Percentiles rank a stretch among this genome's conserved stretches.
Conservation (phyloP, 495 filamentous ascomycete species). For the Emericellopsis terricola region DNA sequence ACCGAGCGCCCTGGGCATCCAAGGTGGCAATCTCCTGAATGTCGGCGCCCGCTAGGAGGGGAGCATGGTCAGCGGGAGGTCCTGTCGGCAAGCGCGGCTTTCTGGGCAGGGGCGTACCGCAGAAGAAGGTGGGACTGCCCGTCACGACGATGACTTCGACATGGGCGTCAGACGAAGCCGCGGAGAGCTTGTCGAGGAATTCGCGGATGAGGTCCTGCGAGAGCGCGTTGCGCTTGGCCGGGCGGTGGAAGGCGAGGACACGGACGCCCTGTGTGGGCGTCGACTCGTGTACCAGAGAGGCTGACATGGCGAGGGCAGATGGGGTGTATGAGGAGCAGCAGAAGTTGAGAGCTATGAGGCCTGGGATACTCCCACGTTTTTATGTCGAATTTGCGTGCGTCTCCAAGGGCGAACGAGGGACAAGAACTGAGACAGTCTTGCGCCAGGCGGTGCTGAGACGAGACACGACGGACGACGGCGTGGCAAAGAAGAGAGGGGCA, state of each 20-base stretch:
- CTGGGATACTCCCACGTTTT: too few relatives aligned
- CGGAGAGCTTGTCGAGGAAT: constrained; percentile 8
- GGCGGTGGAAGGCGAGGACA: constrained; percentile 18
- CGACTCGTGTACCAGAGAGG: background rate
- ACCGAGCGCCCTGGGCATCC: constrained; percentile 11
- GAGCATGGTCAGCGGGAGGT: constrained; percentile 1
- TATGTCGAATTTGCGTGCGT: too few relatives aligned
- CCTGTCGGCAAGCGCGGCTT: too few relatives aligned
- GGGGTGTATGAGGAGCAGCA: too few relatives aligned
- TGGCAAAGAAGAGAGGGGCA: too few relatives aligned
- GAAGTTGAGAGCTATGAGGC: too few relatives aligned
- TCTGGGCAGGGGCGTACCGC: constrained; percentile 12
- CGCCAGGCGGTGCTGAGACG: too few relatives aligned
- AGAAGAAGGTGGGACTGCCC: constrained; percentile 15
- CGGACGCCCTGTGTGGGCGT: constrained; percentile 5
- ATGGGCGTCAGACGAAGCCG: constrained; percentile 8
- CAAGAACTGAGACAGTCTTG: too few relatives aligned
- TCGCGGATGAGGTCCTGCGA: constrained; percentile 13
- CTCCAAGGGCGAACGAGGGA: too few relatives aligned
- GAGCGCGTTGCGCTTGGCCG: constrained; percentile 20
- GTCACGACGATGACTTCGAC: constrained; percentile 18
- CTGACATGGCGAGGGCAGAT: too few relatives aligned
- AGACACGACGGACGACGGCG: too few relatives aligned
- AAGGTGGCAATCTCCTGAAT: constrained; percentile 16
- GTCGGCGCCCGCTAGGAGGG: constrained; percentile 17